A percentile compares a stretch with the other conserved stretches of the same genome.
phyloP scores from a whole-genome alignment of 345 rosid genomes.

The Stellera chamaejasme region DNA sequence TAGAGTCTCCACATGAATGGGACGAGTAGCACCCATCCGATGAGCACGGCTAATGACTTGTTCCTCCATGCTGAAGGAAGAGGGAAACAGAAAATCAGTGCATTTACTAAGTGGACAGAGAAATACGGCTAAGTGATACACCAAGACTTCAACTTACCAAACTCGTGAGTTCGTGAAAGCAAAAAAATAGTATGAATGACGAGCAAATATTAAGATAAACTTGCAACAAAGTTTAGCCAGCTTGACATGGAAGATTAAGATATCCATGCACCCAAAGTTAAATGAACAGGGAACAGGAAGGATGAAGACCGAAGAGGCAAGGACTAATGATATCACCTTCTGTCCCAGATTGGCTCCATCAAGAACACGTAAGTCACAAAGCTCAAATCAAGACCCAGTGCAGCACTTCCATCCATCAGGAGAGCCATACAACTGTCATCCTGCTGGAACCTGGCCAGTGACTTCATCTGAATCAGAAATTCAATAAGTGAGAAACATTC shows the following conservation, averaged over 20 bases:
- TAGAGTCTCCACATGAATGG: slow-evolving; percentile 76
- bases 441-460: slow-evolving; percentile 56
- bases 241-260: no score
- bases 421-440: slow-evolving; percentile 74
- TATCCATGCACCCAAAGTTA: no score
- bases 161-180: no score
- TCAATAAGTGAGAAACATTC: slow-evolving; percentile 8
- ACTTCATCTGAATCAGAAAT: slow-evolving; percentile 52
- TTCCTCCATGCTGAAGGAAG: slow-evolving; percentile 72
- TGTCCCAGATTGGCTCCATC: slow-evolving; percentile 99
- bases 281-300: no score
- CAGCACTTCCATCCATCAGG: slow-evolving; percentile 96
- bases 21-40: slow-evolving; percentile 90
- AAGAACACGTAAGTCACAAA: slow-evolving; percentile 77
- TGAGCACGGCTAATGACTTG: slow-evolving; percentile 94
- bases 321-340: slow-evolving; percentile 43
- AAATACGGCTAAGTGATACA: no score
- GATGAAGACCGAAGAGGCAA: not conserved
- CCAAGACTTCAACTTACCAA: no score
- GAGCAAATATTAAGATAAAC: no score
- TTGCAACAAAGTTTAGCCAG: no score
- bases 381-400: slow-evolving; percentile 95
- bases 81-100: not conserved
- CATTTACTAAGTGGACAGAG: not conserved
- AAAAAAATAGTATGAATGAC: no score